A percentile compares a stretch with the other conserved stretches of the same genome.
Evolutionary conservation across 257 asterid species (phyloP).

Genomic region (Striga asiatica): DNA sequence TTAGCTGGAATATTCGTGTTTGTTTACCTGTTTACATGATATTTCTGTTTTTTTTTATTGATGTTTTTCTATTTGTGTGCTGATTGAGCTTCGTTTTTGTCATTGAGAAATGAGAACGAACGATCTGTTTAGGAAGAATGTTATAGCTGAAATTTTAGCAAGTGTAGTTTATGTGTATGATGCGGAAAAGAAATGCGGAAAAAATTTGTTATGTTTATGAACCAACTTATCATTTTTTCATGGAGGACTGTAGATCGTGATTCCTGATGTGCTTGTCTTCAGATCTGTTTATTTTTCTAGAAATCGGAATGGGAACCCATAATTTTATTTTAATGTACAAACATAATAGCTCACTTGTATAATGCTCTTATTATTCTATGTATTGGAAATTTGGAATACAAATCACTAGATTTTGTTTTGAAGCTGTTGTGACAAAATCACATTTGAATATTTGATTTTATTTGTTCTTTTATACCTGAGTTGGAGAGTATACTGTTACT

Average conservation of each 20-base stretch:
- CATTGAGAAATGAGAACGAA: conserved; percentile 3
- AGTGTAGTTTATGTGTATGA: too few relatives aligned
- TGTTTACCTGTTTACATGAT: not conserved
- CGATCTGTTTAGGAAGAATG: not conserved
- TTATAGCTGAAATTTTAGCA: not conserved
- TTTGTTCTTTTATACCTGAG: not conserved
- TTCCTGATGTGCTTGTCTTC: not conserved
- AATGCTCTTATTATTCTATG: too few relatives aligned
- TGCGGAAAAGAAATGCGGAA: too few relatives aligned
- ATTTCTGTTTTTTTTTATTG: not conserved
- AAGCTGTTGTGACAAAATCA: not conserved
- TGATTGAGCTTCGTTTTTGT: not conserved
- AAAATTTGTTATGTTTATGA: too few relatives aligned
- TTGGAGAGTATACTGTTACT: not conserved
- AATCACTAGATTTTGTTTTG: not conserved
- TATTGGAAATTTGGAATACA: too few relatives aligned
- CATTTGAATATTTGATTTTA: not conserved
- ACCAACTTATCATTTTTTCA: not conserved
- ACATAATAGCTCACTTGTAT: too few relatives aligned
- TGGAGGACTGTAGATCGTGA: not conserved
- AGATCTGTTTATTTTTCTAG: conserved; percentile 13
- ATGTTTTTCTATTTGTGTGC: not conserved
- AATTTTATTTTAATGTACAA: too few relatives aligned
- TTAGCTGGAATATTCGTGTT: not conserved
- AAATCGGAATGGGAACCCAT: not conserved